Conservation (phyloP, 75 land plant species). For the Sequoia sempervirens region DNA sequence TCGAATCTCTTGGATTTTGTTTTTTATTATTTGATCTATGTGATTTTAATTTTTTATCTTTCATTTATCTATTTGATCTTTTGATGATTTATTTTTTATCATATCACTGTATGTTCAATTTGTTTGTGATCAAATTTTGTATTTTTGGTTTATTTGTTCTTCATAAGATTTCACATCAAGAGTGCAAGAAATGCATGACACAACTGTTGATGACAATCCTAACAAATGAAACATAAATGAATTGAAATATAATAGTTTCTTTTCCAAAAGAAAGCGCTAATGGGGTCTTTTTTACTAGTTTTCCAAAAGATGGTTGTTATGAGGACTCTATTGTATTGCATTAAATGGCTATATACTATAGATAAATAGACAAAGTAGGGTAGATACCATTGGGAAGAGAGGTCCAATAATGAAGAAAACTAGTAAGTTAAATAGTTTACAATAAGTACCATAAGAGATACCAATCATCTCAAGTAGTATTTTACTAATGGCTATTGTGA, state of each 20-base stretch:
- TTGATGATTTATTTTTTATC: too few species aligned
- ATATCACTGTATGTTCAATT: too few species aligned
- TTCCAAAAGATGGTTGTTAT: background rate
- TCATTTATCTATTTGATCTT: too few species aligned
- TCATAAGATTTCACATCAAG: too few species aligned
- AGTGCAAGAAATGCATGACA: too few species aligned
- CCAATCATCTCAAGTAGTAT: background rate
- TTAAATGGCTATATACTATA: background rate
- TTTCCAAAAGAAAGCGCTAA: background rate
- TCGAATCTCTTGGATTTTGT: too few species aligned
- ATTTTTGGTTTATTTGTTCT: too few species aligned
- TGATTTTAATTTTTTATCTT: too few species aligned
- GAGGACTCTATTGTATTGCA: background rate
- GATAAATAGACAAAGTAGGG: background rate
- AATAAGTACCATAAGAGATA: background rate
- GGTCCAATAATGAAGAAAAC: background rate
- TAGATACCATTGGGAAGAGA: background rate
- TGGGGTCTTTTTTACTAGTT: background rate
- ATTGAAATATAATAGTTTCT: background rate
- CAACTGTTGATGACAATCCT: too few species aligned
- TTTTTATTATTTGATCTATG: too few species aligned
- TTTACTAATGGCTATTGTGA: background rate
- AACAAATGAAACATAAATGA: too few species aligned
- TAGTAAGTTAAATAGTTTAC: background rate
- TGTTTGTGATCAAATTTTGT: too few species aligned